Base-by-base conservation (phyloP, 2,329 filamentous ascomycete genomes). In the Penicillium sp. region DNA sequence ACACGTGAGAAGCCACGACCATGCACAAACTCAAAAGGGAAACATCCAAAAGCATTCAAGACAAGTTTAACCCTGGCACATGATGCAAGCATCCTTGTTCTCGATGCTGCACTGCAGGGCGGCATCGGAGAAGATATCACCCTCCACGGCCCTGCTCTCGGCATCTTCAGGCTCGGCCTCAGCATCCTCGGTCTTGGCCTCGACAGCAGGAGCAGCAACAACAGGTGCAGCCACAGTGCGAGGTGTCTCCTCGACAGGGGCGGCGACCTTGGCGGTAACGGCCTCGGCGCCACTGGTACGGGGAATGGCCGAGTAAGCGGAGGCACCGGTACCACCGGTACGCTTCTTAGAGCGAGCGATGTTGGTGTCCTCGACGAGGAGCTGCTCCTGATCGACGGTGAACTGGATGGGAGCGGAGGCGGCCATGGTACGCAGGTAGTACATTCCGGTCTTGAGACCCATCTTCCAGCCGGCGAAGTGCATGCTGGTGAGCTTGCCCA, bases 401-500 rank as follows among this genome's bases (percentile, higher is more conserved):
- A 99, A 99, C 78, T 99, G 94, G 67, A 99, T 99, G 54, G 94
- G 94, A 47, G 93, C 92, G 19, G 93, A 93, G 37, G 94, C 94
- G 63, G 94, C 94, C 87, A 96, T 94, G 48, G 94, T 99, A 71
- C 94, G 91, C 69, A 99, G 88, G 80, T 99, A 99, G 87, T 99
- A 99, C 94, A 99, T 97, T 82, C 94, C 94, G 37, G 94, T 99
- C 89, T 99, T 99, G 68, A 99, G 86, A 72, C 94, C 94, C 66
- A 97, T 88, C 84, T 97, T 99, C 94, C 94, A 99, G 69, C 94
- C 94, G 49, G 94, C 86, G 74, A 99, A 99, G 82, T 99, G 94
- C 94, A 99, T 99, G 77, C 89, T 94, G 59, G 94, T 99, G 77
- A 99, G 96, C 85, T 99, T 99, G 80, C 94, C 94, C 93, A 99